Evolutionary conservation across 2,329 filamentous ascomycete genomes (phyloP).

Genomic region (Fulvia fulva): DNA sequence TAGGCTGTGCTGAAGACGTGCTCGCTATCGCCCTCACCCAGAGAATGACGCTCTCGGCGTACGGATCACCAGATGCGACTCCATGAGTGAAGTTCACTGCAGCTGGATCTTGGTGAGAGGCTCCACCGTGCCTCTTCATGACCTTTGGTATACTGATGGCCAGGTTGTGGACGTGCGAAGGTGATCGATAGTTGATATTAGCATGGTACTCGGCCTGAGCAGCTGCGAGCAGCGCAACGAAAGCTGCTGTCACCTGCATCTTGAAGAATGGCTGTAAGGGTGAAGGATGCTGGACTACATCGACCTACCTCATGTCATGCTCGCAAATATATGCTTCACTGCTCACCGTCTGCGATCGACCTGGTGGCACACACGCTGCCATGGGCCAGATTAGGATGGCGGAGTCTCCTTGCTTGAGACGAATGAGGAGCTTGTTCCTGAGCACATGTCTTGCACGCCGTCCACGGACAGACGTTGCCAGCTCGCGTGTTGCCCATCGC

Average conservation of each 20-base stretch:
- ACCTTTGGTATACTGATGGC: conserved; percentile 62
- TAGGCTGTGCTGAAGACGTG: not conserved
- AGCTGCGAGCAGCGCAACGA: conserved; percentile 6
- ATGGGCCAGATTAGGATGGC: not conserved
- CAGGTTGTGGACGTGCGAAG: conserved; percentile 60
- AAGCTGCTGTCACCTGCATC: not conserved
- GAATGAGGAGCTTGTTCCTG: conserved; percentile 7
- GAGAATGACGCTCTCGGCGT: conserved; percentile 39
- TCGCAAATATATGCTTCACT: conserved; percentile 3
- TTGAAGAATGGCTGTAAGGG: not conserved
- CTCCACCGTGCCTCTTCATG: conserved; percentile 49
- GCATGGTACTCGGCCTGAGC: conserved; percentile 19
- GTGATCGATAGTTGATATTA: conserved; percentile 65
- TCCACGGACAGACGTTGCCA: not conserved
- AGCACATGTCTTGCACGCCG: not conserved
- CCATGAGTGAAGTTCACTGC: conserved; percentile 60
- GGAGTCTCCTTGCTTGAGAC: not conserved
- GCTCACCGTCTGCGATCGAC: not conserved
- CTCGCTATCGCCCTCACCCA: conserved; percentile 25
- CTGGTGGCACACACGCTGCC: not conserved
- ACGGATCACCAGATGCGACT: conserved; percentile 40
- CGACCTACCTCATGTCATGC: not conserved
- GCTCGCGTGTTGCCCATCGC: conserved; percentile 6
- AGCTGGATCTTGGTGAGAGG: conserved; percentile 40
- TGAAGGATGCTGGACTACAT: not conserved